Conservation (phyloP, 345 rosid genomes). For the Barbarea vulgaris region DNA sequence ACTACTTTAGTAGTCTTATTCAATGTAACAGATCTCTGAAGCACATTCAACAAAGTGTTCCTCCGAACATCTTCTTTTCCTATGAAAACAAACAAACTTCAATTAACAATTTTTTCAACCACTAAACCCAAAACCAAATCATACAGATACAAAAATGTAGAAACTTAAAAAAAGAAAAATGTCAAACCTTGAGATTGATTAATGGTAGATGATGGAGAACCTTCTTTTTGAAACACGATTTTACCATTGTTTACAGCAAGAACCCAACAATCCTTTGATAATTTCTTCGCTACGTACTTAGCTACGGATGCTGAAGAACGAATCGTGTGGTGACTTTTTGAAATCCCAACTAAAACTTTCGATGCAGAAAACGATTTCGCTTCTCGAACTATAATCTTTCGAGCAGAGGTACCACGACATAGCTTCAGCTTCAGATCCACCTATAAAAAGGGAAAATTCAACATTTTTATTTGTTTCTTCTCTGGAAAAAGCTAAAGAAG, state of each 20-base stretch:
- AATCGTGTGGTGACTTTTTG: slow-evolving; percentile 52
- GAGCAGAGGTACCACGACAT: slow-evolving; percentile 73
- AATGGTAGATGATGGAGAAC: slow-evolving; percentile 41
- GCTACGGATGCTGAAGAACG: slow-evolving; percentile 71
- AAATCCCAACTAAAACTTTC: slow-evolving; percentile 69
- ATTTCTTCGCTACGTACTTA: slow-evolving; percentile 80
- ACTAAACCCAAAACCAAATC: not conserved
- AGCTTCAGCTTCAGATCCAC: slow-evolving; percentile 94
- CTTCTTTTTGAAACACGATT: slow-evolving; percentile 67
- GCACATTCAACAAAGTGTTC: slow-evolving; percentile 53
- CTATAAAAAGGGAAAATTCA: slow-evolving; percentile 44
- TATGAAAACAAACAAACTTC: slow-evolving; percentile 33
- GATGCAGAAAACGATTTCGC: slow-evolving; percentile 65
- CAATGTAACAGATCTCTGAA: slow-evolving; percentile 57
- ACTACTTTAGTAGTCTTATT: slow-evolving; percentile 53
- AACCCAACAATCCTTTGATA: slow-evolving; percentile 61
- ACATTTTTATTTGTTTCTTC: not conserved
- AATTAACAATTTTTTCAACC: not conserved
- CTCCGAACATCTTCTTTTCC: slow-evolving; percentile 52
- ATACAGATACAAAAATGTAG: not conserved
- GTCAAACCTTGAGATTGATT: slow-evolving; percentile 50
- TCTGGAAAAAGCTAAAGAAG: not conserved
- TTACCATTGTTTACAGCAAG: slow-evolving; percentile 79
- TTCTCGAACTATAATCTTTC: slow-evolving; percentile 73
- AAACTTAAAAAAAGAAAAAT: slow-evolving; percentile 1